Conservation (phyloP, 2,329 filamentous ascomycete genomes). For the Sporothrix dimorphospora region DNA sequence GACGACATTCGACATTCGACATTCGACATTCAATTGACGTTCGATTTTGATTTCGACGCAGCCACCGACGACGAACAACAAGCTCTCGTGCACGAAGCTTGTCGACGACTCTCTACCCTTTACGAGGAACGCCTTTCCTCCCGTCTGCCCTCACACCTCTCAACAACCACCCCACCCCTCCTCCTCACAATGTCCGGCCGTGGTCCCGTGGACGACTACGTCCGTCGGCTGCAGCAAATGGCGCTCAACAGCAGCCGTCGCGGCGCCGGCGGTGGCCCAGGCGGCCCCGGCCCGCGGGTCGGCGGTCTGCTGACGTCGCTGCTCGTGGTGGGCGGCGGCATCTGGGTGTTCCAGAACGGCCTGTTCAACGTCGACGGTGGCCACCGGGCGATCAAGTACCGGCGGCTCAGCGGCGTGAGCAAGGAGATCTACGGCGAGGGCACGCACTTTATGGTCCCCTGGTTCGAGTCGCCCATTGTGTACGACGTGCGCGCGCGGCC, state of each 20-base stretch:
- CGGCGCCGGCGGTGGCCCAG: slow-evolving; percentile 44
- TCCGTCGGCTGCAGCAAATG: slow-evolving; percentile 55
- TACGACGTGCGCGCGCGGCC: slow-evolving; percentile 99
- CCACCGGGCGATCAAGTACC: slow-evolving; percentile 98
- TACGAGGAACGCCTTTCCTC: background rate
- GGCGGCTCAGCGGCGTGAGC: slow-evolving; percentile 85
- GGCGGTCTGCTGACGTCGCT: slow-evolving; percentile 48
- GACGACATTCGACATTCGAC: background rate
- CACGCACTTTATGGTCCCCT: slow-evolving; percentile 91
- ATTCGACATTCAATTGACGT: background rate
- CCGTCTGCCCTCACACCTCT: background rate
- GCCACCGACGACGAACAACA: background rate
- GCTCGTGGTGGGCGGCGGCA: slow-evolving; percentile 52
- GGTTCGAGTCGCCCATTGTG: slow-evolving; percentile 95
- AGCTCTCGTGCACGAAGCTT: background rate
- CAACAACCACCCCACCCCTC: background rate
- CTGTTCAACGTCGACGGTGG: slow-evolving; percentile 92
- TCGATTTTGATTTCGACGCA: background rate
- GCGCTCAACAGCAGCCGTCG: slow-evolving; percentile 47
- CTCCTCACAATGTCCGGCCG: slow-evolving; percentile 41
- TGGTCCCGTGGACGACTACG: slow-evolving; percentile 54
- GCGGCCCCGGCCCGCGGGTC: slow-evolving; percentile 46
- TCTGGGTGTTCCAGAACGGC: slow-evolving; percentile 60
- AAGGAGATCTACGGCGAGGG: slow-evolving; percentile 97
- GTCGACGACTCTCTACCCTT: background rate